Evolutionary conservation across 768 basidiomycete genomes (phyloP), one percentile per base, ranked within the genome.

Genomic region (Tylopilus subfusipes): DNA sequence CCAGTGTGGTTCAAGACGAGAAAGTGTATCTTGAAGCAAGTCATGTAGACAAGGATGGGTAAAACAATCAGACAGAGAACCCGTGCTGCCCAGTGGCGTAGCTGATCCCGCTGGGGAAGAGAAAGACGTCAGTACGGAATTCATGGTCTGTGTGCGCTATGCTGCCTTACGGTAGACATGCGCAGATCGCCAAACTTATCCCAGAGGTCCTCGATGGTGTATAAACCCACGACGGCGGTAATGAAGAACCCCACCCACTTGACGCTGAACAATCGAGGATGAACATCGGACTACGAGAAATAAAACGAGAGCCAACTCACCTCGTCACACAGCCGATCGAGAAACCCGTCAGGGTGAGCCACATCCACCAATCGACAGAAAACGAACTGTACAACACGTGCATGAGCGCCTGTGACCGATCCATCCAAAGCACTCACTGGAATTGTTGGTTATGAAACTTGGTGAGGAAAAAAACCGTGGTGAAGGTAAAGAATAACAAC

Each of bases 401-500:
- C 29, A 48, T 63, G 5, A 66, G 47, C 14, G 9, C 46, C 16
- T 16, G 18, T n/a, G 22, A 43, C 47, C 2, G 16, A 34, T 5
- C 6, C 4, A 39, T 18, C 4, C n/a, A 27, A 18, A 2, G 29
- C 7, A 24, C 92, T 65, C 63, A 96, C 93, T 90, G 84, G 61
- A 87, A 89, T 76, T 95, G 93, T 71, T 98, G 91, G 68, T 97
- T 97, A 68, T 98, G 94, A 75, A 98, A 98, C 73, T 95, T 97
- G 45, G 91, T 85, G 47, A 98, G 76, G 69, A 89, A 92, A 73
- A 96, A 95, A 62, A 96, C 90, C 40, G 95, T 95, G 66, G 91
- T 86, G 79, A 98, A 93, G 38, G 97, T 98, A 77, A 99, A 98
- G 80, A 96, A 97, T 31, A 99, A 77, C n/a, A 99, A 76, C 93